A percentile compares a stretch with the other conserved stretches of the same genome.
Evolutionary conservation across 306 rosid genomes (phyloP).

Genomic region (Rosa multiflora): DNA sequence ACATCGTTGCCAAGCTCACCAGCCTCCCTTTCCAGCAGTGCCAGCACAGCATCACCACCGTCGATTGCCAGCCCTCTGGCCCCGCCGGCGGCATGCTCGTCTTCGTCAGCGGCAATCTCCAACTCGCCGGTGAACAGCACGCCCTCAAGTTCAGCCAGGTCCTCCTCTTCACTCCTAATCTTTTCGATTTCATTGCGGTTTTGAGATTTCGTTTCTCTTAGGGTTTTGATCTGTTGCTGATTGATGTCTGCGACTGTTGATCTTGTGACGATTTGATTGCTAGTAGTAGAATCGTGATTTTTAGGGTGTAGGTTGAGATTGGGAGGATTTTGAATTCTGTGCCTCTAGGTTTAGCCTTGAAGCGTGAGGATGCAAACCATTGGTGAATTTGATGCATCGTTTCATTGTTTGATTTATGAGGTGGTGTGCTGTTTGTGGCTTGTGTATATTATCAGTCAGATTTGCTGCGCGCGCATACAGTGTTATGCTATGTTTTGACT

Average conservation of each 20-base stretch:
- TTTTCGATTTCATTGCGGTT: not conserved
- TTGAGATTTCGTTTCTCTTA: not conserved
- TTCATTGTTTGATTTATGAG: not conserved
- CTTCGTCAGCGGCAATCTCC: constrained; percentile 90
- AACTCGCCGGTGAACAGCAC: constrained; percentile 91
- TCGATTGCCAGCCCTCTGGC: constrained; percentile 89
- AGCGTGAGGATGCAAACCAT: not conserved
- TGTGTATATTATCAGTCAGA: not conserved
- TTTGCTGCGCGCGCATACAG: not conserved
- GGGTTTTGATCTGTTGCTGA: not conserved
- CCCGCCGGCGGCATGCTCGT: constrained; percentile 79
- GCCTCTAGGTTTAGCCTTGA: not conserved
- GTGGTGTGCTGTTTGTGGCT: not conserved
- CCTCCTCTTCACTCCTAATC: not conserved
- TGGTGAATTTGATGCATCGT: not conserved
- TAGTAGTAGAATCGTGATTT: not conserved
- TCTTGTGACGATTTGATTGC: not conserved
- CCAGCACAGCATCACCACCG: constrained; percentile 75
- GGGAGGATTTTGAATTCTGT: not conserved
- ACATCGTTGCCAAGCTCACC: constrained; percentile 77
- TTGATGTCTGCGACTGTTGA: not conserved
- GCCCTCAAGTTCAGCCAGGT: constrained; percentile 97
- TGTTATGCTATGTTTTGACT: not conserved
- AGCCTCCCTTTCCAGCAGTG: constrained; percentile 93
- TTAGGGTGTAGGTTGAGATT: not conserved